Evolutionary conservation across 2,329 filamentous ascomycete species (phyloP).

Genomic region (Fusarium algeriense): DNA sequence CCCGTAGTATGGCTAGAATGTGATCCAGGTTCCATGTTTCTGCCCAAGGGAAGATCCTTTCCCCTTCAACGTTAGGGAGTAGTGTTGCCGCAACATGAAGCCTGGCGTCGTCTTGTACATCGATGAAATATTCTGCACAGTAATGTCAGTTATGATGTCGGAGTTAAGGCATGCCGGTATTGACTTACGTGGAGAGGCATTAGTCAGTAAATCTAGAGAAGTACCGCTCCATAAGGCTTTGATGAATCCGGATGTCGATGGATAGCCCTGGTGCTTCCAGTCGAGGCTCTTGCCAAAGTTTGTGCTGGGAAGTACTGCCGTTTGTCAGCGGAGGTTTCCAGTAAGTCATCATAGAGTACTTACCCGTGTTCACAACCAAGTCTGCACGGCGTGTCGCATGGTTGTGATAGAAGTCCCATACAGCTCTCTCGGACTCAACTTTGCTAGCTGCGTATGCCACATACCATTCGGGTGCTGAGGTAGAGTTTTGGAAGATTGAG

Average conservation of each 20-base stretch:
- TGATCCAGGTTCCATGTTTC: conserved; percentile 60
- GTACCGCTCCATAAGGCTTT: conserved; percentile 33
- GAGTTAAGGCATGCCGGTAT: too few species aligned
- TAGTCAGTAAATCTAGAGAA: not conserved
- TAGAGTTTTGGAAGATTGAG: not conserved
- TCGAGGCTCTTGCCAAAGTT: conserved; percentile 43
- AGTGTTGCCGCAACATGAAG: conserved; percentile 65
- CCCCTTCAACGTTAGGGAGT: conserved; percentile 56
- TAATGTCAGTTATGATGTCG: not conserved
- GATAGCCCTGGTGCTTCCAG: conserved; percentile 30
- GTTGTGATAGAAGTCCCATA: conserved; percentile 50
- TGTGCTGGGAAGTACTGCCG: conserved; percentile 38
- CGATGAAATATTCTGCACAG: conserved; percentile 55
- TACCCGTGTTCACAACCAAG: conserved; percentile 41
- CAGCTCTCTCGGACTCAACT: conserved; percentile 48
- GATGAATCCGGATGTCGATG: conserved; percentile 34
- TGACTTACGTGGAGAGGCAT: not conserved
- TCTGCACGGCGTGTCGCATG: conserved; percentile 30
- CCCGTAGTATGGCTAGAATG: conserved; percentile 48
- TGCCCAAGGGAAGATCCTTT: conserved; percentile 67
- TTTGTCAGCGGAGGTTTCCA: not conserved
- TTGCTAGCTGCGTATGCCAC: conserved; percentile 54
- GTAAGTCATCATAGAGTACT: rapidly evolving
- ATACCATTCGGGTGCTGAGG: not conserved
- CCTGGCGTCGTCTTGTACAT: conserved; percentile 61